phyloP scores from a whole-genome alignment of 2,329 filamentous ascomycete species.

The Fusarium sp. region DNA sequence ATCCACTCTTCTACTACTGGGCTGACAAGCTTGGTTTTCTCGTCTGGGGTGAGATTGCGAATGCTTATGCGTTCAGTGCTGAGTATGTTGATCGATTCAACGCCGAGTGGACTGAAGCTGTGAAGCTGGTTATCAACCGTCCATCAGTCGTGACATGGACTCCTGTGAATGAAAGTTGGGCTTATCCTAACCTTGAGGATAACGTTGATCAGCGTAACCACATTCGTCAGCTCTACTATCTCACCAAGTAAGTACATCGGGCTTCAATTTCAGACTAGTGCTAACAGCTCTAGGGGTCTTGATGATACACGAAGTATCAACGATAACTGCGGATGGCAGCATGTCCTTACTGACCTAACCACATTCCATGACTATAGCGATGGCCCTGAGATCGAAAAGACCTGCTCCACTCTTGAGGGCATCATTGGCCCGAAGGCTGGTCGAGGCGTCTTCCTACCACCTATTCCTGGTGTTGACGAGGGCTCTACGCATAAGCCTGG shows the following conservation, averaged over 20 bases:
- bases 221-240: slow-evolving; percentile 69
- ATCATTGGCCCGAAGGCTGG: slow-evolving; percentile 64
- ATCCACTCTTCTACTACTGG: slow-evolving; percentile 69
- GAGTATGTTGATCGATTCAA: slow-evolving; percentile 70
- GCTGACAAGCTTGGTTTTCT: slow-evolving; percentile 69
- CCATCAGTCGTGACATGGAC: slow-evolving; percentile 74
- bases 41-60: slow-evolving; percentile 73
- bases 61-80: slow-evolving; percentile 69
- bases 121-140: slow-evolving; percentile 72
- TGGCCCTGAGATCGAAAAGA: slow-evolving; percentile 62
- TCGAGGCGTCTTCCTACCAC: slow-evolving; percentile 63
- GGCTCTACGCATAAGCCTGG: slow-evolving; percentile 62
- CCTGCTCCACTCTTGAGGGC: slow-evolving; percentile 61
- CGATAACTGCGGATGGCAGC: slow-evolving; percentile 78
- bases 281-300: slow-evolving; percentile 52
- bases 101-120: slow-evolving; percentile 70
- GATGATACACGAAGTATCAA: slow-evolving; percentile 73
- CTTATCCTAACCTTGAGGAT: slow-evolving; percentile 66
- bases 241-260: slow-evolving; percentile 63
- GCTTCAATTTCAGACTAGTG: slow-evolving; percentile 31
- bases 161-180: slow-evolving; percentile 72
- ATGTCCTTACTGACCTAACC: slow-evolving; percentile 70
- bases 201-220: slow-evolving; percentile 70
- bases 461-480: slow-evolving; percentile 54
- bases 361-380: slow-evolving; percentile 77